These are phyloP conservation scores for Platanthera guangdongensis DNA, from an alignment of 106 monocot genomes.

Conservation along the genomic window DNA sequence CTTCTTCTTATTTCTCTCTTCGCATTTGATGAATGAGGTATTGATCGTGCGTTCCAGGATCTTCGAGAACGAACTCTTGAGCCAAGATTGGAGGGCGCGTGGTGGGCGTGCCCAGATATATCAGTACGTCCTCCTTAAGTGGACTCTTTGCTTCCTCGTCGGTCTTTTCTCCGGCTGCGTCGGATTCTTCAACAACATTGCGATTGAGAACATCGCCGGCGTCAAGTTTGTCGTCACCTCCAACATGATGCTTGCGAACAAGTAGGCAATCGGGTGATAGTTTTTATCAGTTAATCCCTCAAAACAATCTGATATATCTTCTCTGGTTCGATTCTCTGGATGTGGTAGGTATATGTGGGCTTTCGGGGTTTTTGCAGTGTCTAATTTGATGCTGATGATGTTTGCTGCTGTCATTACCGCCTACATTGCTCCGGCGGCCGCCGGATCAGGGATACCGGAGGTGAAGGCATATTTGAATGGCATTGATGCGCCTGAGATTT, in stretches of 20 bases:
- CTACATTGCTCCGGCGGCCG: slow-evolving; percentile 58
- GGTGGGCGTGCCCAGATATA: slow-evolving; percentile 30
- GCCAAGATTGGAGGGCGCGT: slow-evolving; percentile 65
- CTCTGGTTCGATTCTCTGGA: not conserved
- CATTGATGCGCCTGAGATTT: slow-evolving; percentile 66
- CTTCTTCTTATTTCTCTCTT: not conserved
- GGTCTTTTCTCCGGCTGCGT: slow-evolving; percentile 30
- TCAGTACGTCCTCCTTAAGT: slow-evolving; percentile 62
- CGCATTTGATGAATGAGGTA: not conserved
- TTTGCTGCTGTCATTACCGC: slow-evolving; percentile 44
- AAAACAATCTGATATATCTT: not conserved
- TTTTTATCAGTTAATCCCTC: not conserved
- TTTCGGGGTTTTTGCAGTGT: slow-evolving; percentile 35
- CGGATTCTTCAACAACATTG: slow-evolving; percentile 68
- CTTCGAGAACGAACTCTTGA: slow-evolving; percentile 58
- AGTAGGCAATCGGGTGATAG: slow-evolving; percentile 7
- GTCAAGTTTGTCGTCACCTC: slow-evolving; percentile 60
- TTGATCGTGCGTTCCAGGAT: slow-evolving; percentile 20
- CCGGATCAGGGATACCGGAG: slow-evolving; percentile 75
- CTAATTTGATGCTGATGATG: slow-evolving; percentile 58
- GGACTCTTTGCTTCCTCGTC: slow-evolving; percentile 65
- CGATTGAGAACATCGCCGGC: slow-evolving; percentile 74
- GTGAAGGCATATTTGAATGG: slow-evolving; percentile 81
- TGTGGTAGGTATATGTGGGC: slow-evolving; percentile 35
- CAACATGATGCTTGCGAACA: slow-evolving; percentile 47